Evolutionary conservation across 148 eudicot genomes (phyloP).

Genomic region (Polygonum maritimum): DNA sequence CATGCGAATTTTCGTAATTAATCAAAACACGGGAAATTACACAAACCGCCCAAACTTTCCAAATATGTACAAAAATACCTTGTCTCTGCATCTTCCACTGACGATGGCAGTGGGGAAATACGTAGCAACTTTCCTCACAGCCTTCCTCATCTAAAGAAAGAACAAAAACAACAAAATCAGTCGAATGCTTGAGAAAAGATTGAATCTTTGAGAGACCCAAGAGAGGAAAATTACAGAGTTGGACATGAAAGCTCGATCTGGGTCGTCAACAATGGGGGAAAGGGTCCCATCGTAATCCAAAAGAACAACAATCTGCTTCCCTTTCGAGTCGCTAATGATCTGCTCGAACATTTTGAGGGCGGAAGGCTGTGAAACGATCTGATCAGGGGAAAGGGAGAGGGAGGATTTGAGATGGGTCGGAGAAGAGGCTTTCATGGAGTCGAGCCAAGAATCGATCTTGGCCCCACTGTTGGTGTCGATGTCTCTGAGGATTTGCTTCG

Average conservation of each 20-base stretch:
- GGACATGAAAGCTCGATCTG: slow-evolving; percentile 15
- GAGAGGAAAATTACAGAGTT: neutral
- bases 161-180: neutral
- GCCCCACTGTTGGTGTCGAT: neutral
- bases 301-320: slow-evolving; percentile 8
- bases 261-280: slow-evolving; percentile 13
- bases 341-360: slow-evolving; percentile 10
- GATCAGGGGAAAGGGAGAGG: neutral
- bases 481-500: neutral
- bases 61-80: slow-evolving; percentile 26
- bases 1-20: neutral
- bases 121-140: slow-evolving; percentile 69
- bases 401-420: slow-evolving; percentile 12
- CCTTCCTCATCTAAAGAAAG: slow-evolving; percentile 59
- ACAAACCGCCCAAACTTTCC: neutral
- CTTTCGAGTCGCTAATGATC: neutral
- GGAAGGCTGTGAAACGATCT: neutral
- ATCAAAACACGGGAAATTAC: neutral
- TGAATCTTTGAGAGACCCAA: neutral
- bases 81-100: slow-evolving; percentile 86
- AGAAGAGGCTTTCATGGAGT: slow-evolving; percentile 17
- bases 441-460: slow-evolving; percentile 10
- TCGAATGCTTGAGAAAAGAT: neutral
- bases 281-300: slow-evolving; percentile 7
- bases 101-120: slow-evolving; percentile 91